Base-by-base conservation (phyloP, 495 filamentous ascomycete species). In the Cairneyella variabilis region DNA sequence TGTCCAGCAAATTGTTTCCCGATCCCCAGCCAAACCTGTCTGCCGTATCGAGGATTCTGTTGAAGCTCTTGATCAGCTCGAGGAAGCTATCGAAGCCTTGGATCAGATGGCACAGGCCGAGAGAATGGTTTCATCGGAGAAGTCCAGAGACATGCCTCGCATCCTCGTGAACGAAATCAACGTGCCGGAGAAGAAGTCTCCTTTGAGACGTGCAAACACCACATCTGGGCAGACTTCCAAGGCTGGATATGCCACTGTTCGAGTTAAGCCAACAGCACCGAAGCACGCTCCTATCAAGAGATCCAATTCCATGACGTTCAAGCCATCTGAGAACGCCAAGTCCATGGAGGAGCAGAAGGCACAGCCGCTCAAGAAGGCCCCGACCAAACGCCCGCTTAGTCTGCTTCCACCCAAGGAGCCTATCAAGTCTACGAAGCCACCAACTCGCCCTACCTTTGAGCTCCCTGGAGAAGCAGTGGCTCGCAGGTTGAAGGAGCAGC, bases 381-480 rank as follows among this genome's bases (percentile, higher is more conserved):
- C 46, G 17, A 57, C 55, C 6, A 67, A 64, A 21, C 60, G 71
- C 10, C 71, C 72, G 17, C 37, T 68, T 11, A 76, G 71, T 59
- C 66, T 77, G 5, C 61, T 72, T 14, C 71, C 70, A 14, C 74
- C 74, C 23, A 79, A 71, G 45, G 63, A 67, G n/a, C 54, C 62
- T 20, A 57, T 64, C 41, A 78, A 79, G 70, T 85, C 83, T 10
- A 71, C 65, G 22, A 89, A 86, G 56, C 70, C 77, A 20, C 77
- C 77, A 6, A 90, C 86, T 1, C 71, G 74, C n/a, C 65, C 88
- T 5, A 79, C 73, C 0, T 90, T 89, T 62, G 77, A 84, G 61
- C 75, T 91, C 3, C 83, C 85, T 3, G 86, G 86, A 22, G 86
- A 90, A 45, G 83, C 82, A 4, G 71, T 89, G 8, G 79, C 86